Conservation (phyloP, 352 stramenopile genomes). For the Globisporangium solare region DNA sequence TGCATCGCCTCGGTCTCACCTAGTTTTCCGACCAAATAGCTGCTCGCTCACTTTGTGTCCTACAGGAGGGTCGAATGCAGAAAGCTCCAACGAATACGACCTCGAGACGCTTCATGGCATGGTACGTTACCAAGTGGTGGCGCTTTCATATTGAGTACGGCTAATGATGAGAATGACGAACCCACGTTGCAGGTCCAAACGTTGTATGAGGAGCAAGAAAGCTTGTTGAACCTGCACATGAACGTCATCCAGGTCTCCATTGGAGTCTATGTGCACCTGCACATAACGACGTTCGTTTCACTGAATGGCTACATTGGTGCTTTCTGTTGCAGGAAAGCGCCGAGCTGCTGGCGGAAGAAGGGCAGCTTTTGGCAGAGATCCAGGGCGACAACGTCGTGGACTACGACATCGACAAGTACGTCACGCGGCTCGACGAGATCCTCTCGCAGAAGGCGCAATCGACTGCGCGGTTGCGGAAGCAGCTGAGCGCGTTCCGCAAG, state of each 20-base stretch:
- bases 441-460: slow-evolving; percentile 90
- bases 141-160: too few species aligned
- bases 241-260: slow-evolving; percentile 86
- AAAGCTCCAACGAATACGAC: slow-evolving; percentile 32
- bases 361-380: slow-evolving; percentile 78
- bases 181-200: slow-evolving; percentile 62
- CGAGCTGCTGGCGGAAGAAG: slow-evolving; percentile 96
- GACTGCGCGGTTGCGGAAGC: slow-evolving; percentile 79
- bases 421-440: slow-evolving; percentile 90
- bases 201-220: slow-evolving; percentile 96
- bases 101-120: slow-evolving; percentile 67
- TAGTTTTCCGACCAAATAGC: neutral
- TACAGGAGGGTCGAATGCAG: slow-evolving; percentile 16
- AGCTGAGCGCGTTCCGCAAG: slow-evolving; percentile 77
- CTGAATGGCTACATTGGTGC: neutral
- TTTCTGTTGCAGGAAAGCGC: slow-evolving; percentile 87
- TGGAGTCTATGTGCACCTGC: neutral
- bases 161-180: neutral
- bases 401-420: slow-evolving; percentile 95
- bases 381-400: slow-evolving; percentile 87
- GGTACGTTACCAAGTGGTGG: slow-evolving; percentile 19
- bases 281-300: neutral
- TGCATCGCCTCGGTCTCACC: neutral
- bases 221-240: slow-evolving; percentile 96
- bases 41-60: slow-evolving; percentile 2